Conservation (phyloP, 1,284 basidiomycete species). For the Ceratobasidium sp. region DNA sequence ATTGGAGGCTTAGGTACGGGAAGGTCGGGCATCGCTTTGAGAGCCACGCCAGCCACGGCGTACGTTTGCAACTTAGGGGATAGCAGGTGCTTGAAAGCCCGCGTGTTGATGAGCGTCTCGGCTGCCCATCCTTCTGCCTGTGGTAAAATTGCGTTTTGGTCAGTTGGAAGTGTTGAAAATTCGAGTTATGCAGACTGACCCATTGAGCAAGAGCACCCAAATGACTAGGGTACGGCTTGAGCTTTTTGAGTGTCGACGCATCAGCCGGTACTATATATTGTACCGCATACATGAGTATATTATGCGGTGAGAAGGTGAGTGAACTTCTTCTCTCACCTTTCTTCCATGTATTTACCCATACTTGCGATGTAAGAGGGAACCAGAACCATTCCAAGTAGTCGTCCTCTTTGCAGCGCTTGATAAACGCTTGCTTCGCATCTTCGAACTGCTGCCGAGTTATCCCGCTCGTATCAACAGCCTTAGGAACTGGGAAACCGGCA, state of each 20-base stretch:
- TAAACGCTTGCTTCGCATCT: constrained; percentile 40
- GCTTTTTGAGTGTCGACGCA: not conserved
- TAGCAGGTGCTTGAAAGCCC: constrained; percentile 5
- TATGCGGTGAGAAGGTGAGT: not conserved
- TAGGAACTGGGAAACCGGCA: constrained; percentile 32
- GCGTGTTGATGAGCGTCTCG: constrained; percentile 11
- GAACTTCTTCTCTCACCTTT: not conserved
- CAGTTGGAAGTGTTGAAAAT: not conserved
- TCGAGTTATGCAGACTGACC: not conserved
- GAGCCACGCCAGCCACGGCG: constrained; percentile 1
- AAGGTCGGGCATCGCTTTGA: constrained; percentile 41
- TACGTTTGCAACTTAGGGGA: constrained; percentile 16
- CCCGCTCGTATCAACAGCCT: constrained; percentile 16
- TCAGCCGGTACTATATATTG: not conserved
- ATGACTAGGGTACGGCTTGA: constrained; percentile 14
- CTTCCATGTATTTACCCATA: constrained; percentile 47
- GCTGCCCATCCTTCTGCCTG: constrained; percentile 23
- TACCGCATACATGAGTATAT: not conserved
- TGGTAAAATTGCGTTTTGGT: not conserved
- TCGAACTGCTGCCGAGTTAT: constrained; percentile 42
- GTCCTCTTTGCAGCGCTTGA: constrained; percentile 44
- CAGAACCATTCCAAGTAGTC: constrained; percentile 47
- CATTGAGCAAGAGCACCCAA: constrained; percentile 9
- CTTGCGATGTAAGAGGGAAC: constrained; percentile 45
- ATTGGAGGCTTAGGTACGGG: constrained; percentile 21